Conservation (phyloP, 345 rosid genomes). For the Gossypium thurberi region DNA sequence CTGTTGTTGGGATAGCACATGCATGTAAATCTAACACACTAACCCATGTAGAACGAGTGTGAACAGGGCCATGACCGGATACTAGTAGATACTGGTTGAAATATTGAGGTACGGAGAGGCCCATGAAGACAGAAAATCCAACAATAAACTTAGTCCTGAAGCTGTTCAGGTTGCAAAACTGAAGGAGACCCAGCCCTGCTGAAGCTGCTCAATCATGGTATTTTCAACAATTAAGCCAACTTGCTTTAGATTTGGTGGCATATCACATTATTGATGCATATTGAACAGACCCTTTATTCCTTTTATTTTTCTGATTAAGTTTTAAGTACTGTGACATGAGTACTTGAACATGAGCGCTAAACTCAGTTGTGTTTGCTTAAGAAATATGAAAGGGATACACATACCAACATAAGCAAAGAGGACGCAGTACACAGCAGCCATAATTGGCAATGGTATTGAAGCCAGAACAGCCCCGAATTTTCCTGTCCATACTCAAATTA, state of each 20-base stretch:
- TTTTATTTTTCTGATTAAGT: too few species aligned
- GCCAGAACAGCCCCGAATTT: slow-evolving; percentile 93
- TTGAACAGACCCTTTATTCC: background rate
- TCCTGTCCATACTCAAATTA: slow-evolving; percentile 37
- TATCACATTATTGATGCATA: background rate
- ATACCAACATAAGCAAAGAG: slow-evolving; percentile 81
- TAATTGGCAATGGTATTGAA: slow-evolving; percentile 73
- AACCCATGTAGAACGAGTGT: slow-evolving; percentile 56
- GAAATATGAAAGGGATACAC: slow-evolving; percentile 12
- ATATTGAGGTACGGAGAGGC: slow-evolving; percentile 79
- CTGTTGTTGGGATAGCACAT: too few species aligned
- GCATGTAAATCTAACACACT: slow-evolving; percentile 14
- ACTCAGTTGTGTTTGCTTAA: too few species aligned
- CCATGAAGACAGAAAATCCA: slow-evolving; percentile 76
- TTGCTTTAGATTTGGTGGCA: too few species aligned
- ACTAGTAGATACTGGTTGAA: slow-evolving; percentile 50
- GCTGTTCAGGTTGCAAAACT: slow-evolving; percentile 83
- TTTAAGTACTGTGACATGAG: too few species aligned
- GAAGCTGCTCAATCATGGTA: slow-evolving; percentile 41
- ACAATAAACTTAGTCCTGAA: slow-evolving; percentile 76
- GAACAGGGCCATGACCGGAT: slow-evolving; percentile 67
- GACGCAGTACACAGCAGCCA: slow-evolving; percentile 80
- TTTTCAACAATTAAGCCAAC: background rate
- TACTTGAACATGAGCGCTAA: too few species aligned
- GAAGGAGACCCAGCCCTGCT: slow-evolving; percentile 75